These are phyloP conservation scores for Aspergillus novoparasiticus DNA, from an alignment of 2,329 filamentous ascomycete species.

Conservation along the genomic window DNA sequence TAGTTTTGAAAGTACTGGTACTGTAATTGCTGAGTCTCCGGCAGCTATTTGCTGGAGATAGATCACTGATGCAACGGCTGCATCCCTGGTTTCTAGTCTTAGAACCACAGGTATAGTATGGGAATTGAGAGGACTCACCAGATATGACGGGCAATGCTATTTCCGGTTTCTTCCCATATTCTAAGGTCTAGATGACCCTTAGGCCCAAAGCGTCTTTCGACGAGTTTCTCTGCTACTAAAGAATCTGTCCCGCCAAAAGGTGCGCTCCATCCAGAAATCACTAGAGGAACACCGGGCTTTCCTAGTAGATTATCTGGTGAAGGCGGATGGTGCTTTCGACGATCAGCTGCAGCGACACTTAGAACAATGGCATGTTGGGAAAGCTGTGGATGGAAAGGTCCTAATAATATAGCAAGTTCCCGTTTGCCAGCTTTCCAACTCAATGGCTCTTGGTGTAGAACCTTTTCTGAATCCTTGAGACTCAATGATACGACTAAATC, in stretches of 20 bases:
- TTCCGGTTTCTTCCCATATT: constrained; percentile 71
- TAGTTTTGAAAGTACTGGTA: constrained; percentile 36
- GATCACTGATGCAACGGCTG: constrained; percentile 59
- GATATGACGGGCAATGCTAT: constrained; percentile 72
- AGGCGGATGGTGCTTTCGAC: constrained; percentile 10
- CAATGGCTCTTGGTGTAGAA: constrained; percentile 26
- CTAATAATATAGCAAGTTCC: constrained; percentile 35
- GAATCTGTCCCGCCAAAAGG: constrained; percentile 44
- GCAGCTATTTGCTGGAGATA: constrained; percentile 51
- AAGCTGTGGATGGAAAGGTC: constrained; percentile 30
- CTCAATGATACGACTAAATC: constrained; percentile 32
- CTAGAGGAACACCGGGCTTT: constrained; percentile 39
- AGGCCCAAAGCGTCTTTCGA: constrained; percentile 58
- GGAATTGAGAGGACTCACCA: constrained; percentile 53
- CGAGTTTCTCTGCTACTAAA: constrained; percentile 52
- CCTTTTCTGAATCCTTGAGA: constrained; percentile 18
- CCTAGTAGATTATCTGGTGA: constrained; percentile 25
- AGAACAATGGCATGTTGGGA: constrained; percentile 32
- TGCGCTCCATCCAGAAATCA: constrained; percentile 62
- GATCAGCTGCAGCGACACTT: constrained; percentile 23
- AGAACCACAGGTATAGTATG: constrained; percentile 8
- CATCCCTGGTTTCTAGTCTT: constrained; percentile 51
- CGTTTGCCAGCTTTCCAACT: constrained; percentile 40
- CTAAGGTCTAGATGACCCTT: constrained; percentile 43
- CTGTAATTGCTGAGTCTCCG: constrained; percentile 22